Evolutionary conservation across 495 filamentous ascomycete genomes (phyloP).

Genomic region (Annulohypoxylon bovei): DNA sequence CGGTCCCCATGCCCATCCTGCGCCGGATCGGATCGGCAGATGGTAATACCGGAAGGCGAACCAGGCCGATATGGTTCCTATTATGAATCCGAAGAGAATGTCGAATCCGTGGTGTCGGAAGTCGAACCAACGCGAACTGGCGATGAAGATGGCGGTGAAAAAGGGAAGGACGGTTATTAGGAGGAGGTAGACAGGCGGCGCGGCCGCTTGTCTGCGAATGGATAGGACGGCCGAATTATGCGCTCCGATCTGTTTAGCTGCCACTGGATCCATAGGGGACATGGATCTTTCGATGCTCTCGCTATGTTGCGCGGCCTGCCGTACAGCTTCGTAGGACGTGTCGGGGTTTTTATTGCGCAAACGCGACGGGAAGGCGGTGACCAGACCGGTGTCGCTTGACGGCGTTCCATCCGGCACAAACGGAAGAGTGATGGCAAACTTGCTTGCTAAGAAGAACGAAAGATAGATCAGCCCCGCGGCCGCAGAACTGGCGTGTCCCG

Average conservation of each 20-base stretch:
- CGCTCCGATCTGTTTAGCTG: constrained; percentile 51
- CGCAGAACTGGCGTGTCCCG: constrained; percentile 69
- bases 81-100: constrained; percentile 78
- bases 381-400: constrained; percentile 45
- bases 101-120: constrained; percentile 91
- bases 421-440: constrained; percentile 66
- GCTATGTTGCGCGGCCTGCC: constrained; percentile 37
- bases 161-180: constrained; percentile 72
- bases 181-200: constrained; percentile 74
- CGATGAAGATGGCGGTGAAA: constrained; percentile 64
- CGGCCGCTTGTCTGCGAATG: constrained; percentile 70
- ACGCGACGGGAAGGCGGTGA: constrained; percentile 62
- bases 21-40: constrained; percentile 70
- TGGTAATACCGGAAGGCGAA: constrained; percentile 69
- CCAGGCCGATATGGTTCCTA: constrained; percentile 63
- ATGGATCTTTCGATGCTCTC: constrained; percentile 28
- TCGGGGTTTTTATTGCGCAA: constrained; percentile 32
- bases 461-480: constrained; percentile 84
- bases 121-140: constrained; percentile 76
- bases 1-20: constrained; percentile 67
- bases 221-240: constrained; percentile 58
- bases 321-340: constrained; percentile 43
- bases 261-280: constrained; percentile 37
- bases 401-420: constrained; percentile 62
- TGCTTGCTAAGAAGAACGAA: constrained; percentile 72